Evolutionary conservation across 768 basidiomycete species (phyloP).

Genomic region (Kwoniella mangroviensis): DNA sequence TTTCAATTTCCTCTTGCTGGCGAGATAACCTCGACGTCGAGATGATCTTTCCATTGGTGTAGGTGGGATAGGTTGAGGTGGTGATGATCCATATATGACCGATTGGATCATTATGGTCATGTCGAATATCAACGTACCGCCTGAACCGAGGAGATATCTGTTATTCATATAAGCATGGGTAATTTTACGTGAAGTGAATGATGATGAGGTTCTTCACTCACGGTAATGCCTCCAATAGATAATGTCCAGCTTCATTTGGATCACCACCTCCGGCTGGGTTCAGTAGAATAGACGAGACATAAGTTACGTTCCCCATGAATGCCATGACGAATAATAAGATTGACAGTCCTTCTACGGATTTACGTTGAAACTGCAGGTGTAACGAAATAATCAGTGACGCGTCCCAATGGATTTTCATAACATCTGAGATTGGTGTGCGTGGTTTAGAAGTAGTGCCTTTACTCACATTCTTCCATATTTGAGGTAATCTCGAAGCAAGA

Average conservation of each 20-base stretch:
- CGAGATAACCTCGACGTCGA: conserved; percentile 12
- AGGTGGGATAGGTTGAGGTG: conserved; percentile 29
- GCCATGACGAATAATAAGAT: conserved; percentile 92
- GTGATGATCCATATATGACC: conserved; percentile 67
- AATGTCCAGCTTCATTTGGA: conserved; percentile 67
- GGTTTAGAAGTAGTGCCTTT: too few relatives aligned
- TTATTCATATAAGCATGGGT: not conserved
- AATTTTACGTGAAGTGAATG: not conserved
- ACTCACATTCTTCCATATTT: conserved; percentile 99
- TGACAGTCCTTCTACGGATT: conserved; percentile 94
- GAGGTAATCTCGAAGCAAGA: conserved; percentile 88
- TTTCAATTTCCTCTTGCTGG: conserved; percentile 21
- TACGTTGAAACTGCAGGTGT: conserved; percentile 70
- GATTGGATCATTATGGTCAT: conserved; percentile 86
- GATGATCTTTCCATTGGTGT: conserved; percentile 13
- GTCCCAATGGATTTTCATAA: too few relatives aligned
- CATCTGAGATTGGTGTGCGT: too few relatives aligned
- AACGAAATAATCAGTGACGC: not conserved
- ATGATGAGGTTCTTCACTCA: conserved; percentile 60
- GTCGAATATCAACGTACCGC: conserved; percentile 91
- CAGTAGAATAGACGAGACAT: conserved; percentile 85
- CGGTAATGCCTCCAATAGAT: conserved; percentile 82
- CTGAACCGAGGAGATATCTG: conserved; percentile 82
- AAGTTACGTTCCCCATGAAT: conserved; percentile 90
- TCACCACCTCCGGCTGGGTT: conserved; percentile 63